Percentiles rank a stretch among this genome's conserved stretches.
These are phyloP conservation scores for Pichia sp. DNA, from an alignment of 1,139 yeast genomes.

Conservation along the genomic window DNA sequence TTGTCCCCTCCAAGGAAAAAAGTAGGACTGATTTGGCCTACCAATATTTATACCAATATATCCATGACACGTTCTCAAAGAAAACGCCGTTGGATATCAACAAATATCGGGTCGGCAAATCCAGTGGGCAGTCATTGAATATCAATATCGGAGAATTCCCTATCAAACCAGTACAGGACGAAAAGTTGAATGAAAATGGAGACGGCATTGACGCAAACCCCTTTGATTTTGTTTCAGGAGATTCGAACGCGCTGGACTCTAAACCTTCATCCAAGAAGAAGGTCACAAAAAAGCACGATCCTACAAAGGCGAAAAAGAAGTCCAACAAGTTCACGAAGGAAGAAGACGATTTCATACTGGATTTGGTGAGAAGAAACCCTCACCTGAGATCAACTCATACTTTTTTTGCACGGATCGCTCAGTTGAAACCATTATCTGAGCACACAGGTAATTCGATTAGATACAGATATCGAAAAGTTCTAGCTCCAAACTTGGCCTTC, in stretches of 20 bases:
- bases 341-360: constrained; percentile 63
- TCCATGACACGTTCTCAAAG: constrained; percentile 21
- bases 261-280: constrained; percentile 2
- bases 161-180: neutral
- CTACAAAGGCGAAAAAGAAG: constrained; percentile 16
- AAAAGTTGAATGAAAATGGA: neutral
- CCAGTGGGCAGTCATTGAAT: constrained; percentile 22
- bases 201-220: neutral
- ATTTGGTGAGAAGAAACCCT: constrained; percentile 63
- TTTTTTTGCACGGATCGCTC: constrained; percentile 58
- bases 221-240: neutral
- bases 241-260: neutral
- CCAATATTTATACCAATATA: constrained; percentile 23
- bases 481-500: constrained; percentile 47
- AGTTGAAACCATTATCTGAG: constrained; percentile 42
- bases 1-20: constrained; percentile 22
- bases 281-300: constrained; percentile 1
- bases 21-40: constrained; percentile 12
- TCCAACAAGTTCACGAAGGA: constrained; percentile 45
- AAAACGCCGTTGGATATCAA: constrained; percentile 18
- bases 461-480: constrained; percentile 58
- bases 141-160: constrained; percentile 25
- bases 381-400: constrained; percentile 61
- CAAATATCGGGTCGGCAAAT: constrained; percentile 20
- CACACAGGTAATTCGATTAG: constrained; percentile 76